Evolutionary conservation across 495 filamentous ascomycete genomes (phyloP).

Genomic region (Xylona heveae): DNA sequence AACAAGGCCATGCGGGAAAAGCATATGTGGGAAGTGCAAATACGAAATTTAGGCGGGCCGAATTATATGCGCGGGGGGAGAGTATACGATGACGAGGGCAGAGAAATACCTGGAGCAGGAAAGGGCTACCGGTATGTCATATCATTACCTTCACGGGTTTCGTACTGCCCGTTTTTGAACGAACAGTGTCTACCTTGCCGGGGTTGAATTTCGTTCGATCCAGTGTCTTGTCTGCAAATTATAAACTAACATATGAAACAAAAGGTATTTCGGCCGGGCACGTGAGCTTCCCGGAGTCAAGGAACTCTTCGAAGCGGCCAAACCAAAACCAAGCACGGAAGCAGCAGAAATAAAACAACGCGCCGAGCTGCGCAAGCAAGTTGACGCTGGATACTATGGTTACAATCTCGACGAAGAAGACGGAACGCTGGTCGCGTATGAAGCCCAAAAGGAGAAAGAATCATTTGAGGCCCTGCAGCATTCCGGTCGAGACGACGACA

Average conservation of each 20-base stretch:
- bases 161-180: too few species aligned
- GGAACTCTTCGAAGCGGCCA: conserved; percentile 77
- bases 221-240: too few species aligned
- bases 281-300: conserved; percentile 86
- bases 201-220: too few species aligned
- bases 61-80: conserved; percentile 93
- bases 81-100: conserved; percentile 78
- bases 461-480: conserved; percentile 40
- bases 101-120: conserved; percentile 74
- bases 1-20: conserved; percentile 98
- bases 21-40: conserved; percentile 95
- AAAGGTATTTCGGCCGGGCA: conserved; percentile 69
- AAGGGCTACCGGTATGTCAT: conserved; percentile 54
- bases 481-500: conserved; percentile 22
- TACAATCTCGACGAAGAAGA: conserved; percentile 92
- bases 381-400: conserved; percentile 91
- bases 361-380: conserved; percentile 54
- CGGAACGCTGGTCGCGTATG: conserved; percentile 61
- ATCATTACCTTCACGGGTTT: neutral
- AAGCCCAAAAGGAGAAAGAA: conserved; percentile 64
- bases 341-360: conserved; percentile 37
- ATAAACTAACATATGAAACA: neutral
- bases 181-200: too few species aligned
- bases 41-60: conserved; percentile 78
- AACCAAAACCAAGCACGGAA: conserved; percentile 31